Conservation (phyloP, 2,329 filamentous ascomycete genomes). For the Fusarium sp. region DNA sequence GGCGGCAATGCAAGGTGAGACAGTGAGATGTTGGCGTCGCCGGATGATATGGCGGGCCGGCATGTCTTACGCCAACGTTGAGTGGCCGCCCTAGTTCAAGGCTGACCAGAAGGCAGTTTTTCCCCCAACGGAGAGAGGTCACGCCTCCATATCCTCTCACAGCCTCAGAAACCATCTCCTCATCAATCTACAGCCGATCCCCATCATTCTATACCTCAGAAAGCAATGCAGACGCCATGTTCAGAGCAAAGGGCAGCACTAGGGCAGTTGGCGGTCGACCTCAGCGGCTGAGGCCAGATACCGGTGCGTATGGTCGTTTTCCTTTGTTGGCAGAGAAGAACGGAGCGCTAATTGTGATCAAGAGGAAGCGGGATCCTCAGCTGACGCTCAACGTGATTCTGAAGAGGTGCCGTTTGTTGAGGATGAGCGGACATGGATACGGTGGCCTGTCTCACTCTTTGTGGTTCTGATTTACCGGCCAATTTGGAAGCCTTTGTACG, state of each 20-base stretch:
- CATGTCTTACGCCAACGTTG: not conserved
- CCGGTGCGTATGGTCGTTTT: not conserved
- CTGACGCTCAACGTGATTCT: not conserved
- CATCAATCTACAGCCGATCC: not conserved
- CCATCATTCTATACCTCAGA: not conserved
- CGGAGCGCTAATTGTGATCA: not conserved
- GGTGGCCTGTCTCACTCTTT: not conserved
- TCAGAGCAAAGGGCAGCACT: not conserved
- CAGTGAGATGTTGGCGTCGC: not conserved
- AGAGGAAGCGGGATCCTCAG: not conserved
- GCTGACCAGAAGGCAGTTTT: not conserved
- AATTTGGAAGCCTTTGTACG: not conserved
- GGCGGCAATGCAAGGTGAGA: not conserved
- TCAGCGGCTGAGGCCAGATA: not conserved
- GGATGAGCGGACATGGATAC: conserved; percentile 1
- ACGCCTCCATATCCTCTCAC: not conserved
- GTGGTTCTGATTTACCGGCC: not conserved
- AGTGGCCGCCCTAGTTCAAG: not conserved
- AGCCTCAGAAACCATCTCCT: not conserved
- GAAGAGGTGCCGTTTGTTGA: not conserved
- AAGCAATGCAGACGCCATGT: not conserved
- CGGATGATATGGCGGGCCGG: not conserved
- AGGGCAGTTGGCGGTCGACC: not conserved
- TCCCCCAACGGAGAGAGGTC: not conserved
- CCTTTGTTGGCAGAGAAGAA: not conserved